phyloP scores from a whole-genome alignment of 2,329 filamentous ascomycete species.

The Colletotrichum caudatum region DNA sequence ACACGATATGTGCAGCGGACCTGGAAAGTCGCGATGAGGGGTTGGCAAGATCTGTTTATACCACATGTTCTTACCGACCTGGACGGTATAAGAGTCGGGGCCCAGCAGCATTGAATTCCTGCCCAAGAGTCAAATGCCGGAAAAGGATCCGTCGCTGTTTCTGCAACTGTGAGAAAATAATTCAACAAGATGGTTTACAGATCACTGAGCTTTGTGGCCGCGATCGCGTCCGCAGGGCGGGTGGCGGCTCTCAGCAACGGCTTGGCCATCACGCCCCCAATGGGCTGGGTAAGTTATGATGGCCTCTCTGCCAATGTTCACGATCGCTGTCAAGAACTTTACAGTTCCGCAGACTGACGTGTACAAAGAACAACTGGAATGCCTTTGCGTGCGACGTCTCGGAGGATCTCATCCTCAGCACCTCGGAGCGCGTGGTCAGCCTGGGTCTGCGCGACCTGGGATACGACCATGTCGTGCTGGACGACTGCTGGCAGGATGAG shows the following conservation, averaged over 20 bases:
- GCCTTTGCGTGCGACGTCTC: conserved; percentile 40
- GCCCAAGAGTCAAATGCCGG: not conserved
- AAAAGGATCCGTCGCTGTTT: not conserved
- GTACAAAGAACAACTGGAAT: conserved; percentile 37
- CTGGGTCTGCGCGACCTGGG: conserved; percentile 47
- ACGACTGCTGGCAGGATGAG: conserved; percentile 53
- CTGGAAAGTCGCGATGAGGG: conserved; percentile 17
- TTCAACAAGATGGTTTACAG: conserved; percentile 21
- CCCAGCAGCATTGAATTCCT: not conserved
- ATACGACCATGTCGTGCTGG: conserved; percentile 49
- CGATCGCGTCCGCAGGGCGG: conserved; percentile 27
- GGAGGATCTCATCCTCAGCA: conserved; percentile 41
- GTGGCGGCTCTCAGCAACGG: conserved; percentile 42
- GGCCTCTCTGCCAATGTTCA: not conserved
- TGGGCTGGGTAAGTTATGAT: conserved; percentile 42
- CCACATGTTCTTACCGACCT: conserved; percentile 15
- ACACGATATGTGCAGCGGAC: not conserved
- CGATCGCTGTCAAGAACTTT: not conserved
- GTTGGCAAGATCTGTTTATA: conserved; percentile 17
- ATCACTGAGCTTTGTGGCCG: conserved; percentile 29
- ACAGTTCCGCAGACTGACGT: not conserved
- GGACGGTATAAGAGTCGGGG: conserved; percentile 27
- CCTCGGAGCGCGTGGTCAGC: conserved; percentile 44
- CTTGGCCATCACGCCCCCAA: conserved; percentile 42
- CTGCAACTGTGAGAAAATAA: not conserved